A percentile compares a stretch with the other conserved stretches of the same genome.
These are phyloP conservation scores for Phytophthora sojae DNA, from an alignment of 352 stramenopile species.

Conservation along the genomic window DNA sequence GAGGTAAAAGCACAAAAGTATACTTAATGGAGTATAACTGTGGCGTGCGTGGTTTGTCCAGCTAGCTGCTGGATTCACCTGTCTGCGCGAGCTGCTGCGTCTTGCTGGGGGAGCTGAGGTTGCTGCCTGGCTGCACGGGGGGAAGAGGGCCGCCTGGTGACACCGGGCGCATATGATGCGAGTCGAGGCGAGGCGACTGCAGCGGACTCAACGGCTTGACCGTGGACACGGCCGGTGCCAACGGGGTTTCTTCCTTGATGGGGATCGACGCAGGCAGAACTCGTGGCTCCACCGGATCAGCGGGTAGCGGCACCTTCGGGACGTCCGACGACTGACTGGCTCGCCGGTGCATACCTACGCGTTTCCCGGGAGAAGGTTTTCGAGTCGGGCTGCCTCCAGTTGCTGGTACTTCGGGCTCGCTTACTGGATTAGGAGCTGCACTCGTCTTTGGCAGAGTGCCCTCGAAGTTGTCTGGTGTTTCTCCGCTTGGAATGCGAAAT, in stretches of 20 bases:
- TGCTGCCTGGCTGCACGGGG: conserved; percentile 13
- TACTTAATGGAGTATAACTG: background rate
- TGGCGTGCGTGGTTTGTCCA: background rate
- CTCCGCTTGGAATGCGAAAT: conserved; percentile 15
- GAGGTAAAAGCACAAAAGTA: too few relatives aligned
- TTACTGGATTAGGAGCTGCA: background rate
- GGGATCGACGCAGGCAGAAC: background rate
- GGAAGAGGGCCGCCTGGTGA: conserved; percentile 8
- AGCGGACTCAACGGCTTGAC: conserved; percentile 1
- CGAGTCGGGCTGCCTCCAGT: background rate
- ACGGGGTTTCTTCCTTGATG: conserved; percentile 2
- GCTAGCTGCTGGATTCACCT: background rate
- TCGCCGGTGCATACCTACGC: conserved; percentile 12
- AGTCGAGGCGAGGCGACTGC: conserved; percentile 2
- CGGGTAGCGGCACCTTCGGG: background rate
- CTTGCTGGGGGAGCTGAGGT: conserved; percentile 9
- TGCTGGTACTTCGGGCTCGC: background rate
- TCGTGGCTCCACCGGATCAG: background rate
- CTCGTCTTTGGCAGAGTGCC: background rate
- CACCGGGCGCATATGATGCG: background rate
- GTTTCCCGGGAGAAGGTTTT: conserved; percentile 1
- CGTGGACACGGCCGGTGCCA: background rate
- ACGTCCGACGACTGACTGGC: conserved; percentile 15
- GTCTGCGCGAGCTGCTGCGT: background rate
- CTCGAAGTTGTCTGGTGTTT: background rate